Percentiles rank a stretch among this genome's conserved stretches.
phyloP scores from a whole-genome alignment of 129 eudicot species.

The Centaurea solstitialis region DNA sequence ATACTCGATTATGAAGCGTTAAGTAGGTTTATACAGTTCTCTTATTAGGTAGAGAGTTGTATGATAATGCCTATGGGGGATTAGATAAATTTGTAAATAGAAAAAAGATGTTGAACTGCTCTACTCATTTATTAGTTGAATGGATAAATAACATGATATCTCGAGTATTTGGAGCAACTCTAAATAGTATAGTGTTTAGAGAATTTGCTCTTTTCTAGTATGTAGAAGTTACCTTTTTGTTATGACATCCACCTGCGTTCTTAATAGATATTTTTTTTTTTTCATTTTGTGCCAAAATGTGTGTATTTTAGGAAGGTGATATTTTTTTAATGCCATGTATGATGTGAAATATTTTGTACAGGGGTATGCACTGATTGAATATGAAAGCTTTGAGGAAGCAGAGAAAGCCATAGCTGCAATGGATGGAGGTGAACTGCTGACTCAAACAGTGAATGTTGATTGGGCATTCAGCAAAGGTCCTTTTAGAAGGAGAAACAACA shows the following conservation, averaged over 20 bases:
- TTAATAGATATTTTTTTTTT: no score
- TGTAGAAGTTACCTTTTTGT: neutral
- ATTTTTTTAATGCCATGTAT: neutral
- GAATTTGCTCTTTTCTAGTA: neutral
- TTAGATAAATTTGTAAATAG: no score
- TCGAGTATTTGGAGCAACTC: no score
- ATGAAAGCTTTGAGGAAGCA: conserved; percentile 82
- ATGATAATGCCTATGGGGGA: no score
- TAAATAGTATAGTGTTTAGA: neutral
- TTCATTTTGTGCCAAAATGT: neutral
- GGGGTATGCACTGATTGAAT: conserved; percentile 97
- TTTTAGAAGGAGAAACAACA: conserved; percentile 61
- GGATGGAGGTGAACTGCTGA: conserved; percentile 85
- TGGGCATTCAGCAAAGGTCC: conserved; percentile 99
- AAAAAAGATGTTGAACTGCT: neutral
- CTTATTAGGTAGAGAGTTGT: no score
- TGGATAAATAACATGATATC: neutral
- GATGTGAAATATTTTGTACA: conserved; percentile 17
- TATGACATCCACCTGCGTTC: neutral
- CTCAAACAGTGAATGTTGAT: conserved; percentile 69
- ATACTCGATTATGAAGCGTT: neutral
- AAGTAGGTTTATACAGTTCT: no score
- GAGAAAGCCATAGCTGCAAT: conserved; percentile 69
- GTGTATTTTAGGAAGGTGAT: neutral
- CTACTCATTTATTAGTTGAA: neutral